Percentiles rank a stretch among this genome's conserved stretches.
Conservation (phyloP, 352 stramenopile species). For the Pythium periplocum region DNA sequence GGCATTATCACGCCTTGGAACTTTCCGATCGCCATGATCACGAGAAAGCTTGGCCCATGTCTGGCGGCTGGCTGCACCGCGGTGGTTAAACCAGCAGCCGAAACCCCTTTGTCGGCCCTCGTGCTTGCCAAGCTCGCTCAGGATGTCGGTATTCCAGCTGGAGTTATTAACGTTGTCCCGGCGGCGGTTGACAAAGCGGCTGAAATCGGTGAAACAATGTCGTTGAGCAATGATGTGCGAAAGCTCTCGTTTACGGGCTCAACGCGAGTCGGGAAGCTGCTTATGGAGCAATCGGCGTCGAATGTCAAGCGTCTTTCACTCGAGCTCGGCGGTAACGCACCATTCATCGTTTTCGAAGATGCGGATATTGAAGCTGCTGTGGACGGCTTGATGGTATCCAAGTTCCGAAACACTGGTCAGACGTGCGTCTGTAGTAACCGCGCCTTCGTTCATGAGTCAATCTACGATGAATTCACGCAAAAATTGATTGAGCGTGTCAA, state of each 20-base stretch:
- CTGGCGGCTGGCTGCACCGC: slow-evolving; percentile 92
- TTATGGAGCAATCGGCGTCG: slow-evolving; percentile 73
- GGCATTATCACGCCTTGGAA: slow-evolving; percentile 98
- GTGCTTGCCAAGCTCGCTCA: slow-evolving; percentile 89
- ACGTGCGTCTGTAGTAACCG: slow-evolving; percentile 88
- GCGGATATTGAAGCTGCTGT: slow-evolving; percentile 78
- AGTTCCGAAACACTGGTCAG: slow-evolving; percentile 89
- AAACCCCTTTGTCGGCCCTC: slow-evolving; percentile 95
- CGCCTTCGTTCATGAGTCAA: slow-evolving; percentile 91
- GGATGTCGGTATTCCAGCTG: slow-evolving; percentile 77
- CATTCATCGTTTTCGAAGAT: slow-evolving; percentile 92
- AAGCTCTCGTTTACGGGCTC: slow-evolving; percentile 91
- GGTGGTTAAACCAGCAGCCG: slow-evolving; percentile 95
- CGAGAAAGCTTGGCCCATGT: slow-evolving; percentile 92
- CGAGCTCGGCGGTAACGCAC: slow-evolving; percentile 92
- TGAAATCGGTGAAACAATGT: slow-evolving; percentile 76
- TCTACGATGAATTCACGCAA: slow-evolving; percentile 92
- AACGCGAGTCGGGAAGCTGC: slow-evolving; percentile 67
- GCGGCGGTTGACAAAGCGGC: slow-evolving; percentile 50
- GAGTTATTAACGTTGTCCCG: slow-evolving; percentile 88
- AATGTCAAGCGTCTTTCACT: slow-evolving; percentile 82
- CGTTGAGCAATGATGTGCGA: slow-evolving; percentile 63
- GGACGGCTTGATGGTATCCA: slow-evolving; percentile 79
- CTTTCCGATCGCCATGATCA: slow-evolving; percentile 98
- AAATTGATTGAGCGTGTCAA: slow-evolving; percentile 69